Evolutionary conservation across 2,329 filamentous ascomycete genomes (phyloP), one percentile per base, ranked within the genome.

Genomic region (Corynespora cassiicola): DNA sequence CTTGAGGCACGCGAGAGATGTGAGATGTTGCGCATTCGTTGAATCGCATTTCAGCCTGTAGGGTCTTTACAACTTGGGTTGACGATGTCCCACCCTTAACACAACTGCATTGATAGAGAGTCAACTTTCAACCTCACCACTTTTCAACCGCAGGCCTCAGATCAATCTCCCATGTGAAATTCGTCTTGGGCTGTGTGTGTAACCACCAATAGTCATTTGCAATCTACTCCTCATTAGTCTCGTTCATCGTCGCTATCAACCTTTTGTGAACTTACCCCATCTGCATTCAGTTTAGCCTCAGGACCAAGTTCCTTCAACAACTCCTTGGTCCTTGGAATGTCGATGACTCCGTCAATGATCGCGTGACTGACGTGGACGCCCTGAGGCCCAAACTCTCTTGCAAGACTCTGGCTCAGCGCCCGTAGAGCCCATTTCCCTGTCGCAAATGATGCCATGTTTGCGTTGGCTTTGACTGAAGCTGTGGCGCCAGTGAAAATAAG

Each of bases 401-500:
- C 87, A 17, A 95, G 75, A 21, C 81, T 86, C 67, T 92, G 88
- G 1, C 80, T 78, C 33, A 95, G 70, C 0, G 85, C 88, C 20
- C 90, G 78, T 53, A 87, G 72, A 4, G 88, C 89, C 63, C 90
- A 95, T 65, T 95, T 95, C 18, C 86, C 86, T 2, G 84, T 81
- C 0, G 89, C 86, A 59, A 96, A 95, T 6, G 79, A 72, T 1
- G 82, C 74, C 65, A 90, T 87, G 9, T 75, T 72, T 1, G 88
- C 83, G 8, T 82, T 86, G 4, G 87, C 87, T 56, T 85, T 86
- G 12, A 92, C 53, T 0, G 86, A 88, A 0, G 89, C 90, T 0
- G 90, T 95, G 0, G 90, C 90, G 20, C 90, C 90, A 0, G 90
- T 95, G 68, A 95, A 87, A 57, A 96, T 86, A 14, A 96, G 74